These are phyloP conservation scores for Insectozyma bohioensis DNA, from an alignment of 1,139 yeast genomes.

Conservation along the genomic window DNA sequence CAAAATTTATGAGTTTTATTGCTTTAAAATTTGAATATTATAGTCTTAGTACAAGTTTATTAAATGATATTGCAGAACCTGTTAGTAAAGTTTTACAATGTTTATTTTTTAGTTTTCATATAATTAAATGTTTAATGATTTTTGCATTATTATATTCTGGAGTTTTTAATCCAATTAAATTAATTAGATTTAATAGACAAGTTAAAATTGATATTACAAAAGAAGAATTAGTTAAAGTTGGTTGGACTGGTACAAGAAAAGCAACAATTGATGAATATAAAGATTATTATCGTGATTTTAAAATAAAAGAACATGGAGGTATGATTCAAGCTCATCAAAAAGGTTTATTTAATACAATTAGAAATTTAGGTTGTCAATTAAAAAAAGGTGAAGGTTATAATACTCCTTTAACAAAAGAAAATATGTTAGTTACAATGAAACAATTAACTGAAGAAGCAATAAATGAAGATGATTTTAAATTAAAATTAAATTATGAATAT, in stretches of 20 bases:
- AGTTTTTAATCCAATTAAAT: slow-evolving; percentile 64
- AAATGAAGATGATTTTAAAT: slow-evolving; percentile 30
- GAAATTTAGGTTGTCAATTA: slow-evolving; percentile 61
- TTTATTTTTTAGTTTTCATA: slow-evolving; percentile 70
- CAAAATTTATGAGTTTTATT: slow-evolving; percentile 34
- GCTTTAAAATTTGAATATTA: slow-evolving; percentile 35
- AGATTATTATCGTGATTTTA: slow-evolving; percentile 64
- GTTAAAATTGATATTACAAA: slow-evolving; percentile 40
- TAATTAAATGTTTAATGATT: slow-evolving; percentile 57
- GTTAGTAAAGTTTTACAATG: slow-evolving; percentile 54
- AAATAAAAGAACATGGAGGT: slow-evolving; percentile 72
- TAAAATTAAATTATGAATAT: slow-evolving; percentile 53
- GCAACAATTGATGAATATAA: slow-evolving; percentile 71
- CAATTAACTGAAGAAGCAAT: slow-evolving; percentile 15
- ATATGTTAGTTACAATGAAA: slow-evolving; percentile 26
- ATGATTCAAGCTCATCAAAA: slow-evolving; percentile 73
- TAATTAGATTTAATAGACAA: slow-evolving; percentile 27
- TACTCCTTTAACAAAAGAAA: slow-evolving; percentile 48
- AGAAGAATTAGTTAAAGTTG: slow-evolving; percentile 64
- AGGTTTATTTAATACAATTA: slow-evolving; percentile 64
- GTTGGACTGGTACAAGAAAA: slow-evolving; percentile 91
- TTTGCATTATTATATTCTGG: slow-evolving; percentile 66
- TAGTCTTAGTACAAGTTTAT: slow-evolving; percentile 43
- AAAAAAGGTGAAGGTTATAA: slow-evolving; percentile 81
- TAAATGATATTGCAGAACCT: slow-evolving; percentile 45